Evolutionary conservation across 805 yeast species (phyloP).

Genomic region (Suhomyces sp.): DNA sequence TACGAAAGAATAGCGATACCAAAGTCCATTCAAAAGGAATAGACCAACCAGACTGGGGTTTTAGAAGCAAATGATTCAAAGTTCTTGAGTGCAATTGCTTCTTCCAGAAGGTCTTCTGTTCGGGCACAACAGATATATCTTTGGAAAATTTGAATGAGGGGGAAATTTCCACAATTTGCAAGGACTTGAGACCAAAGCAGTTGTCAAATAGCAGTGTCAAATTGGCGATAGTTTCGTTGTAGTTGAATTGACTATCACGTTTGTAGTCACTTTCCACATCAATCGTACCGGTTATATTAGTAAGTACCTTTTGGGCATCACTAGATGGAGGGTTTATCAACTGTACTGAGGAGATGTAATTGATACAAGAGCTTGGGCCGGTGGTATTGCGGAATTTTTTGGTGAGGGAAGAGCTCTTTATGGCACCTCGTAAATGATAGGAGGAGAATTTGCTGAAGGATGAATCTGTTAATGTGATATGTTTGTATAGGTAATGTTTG

Average conservation of each 20-base stretch:
- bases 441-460: slow-evolving; percentile 35
- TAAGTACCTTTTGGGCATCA: slow-evolving; percentile 17
- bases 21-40: slow-evolving; percentile 48
- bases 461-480: slow-evolving; percentile 24
- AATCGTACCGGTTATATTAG: slow-evolving; percentile 38
- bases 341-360: slow-evolving; percentile 26
- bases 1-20: slow-evolving; percentile 44
- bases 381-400: slow-evolving; percentile 16
- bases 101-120: not conserved
- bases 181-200: slow-evolving; percentile 43
- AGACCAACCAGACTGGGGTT: slow-evolving; percentile 49
- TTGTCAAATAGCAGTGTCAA: slow-evolving; percentile 38
- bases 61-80: slow-evolving; percentile 32
- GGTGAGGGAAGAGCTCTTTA: slow-evolving; percentile 14
- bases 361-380: slow-evolving; percentile 30
- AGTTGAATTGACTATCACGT: slow-evolving; percentile 15
- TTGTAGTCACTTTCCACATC: slow-evolving; percentile 22
- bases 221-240: slow-evolving; percentile 22
- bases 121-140: not conserved
- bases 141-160: slow-evolving; percentile 44
- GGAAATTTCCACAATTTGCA: slow-evolving; percentile 45
- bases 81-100: slow-evolving; percentile 15
- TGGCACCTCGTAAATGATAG: slow-evolving; percentile 25
- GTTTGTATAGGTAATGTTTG: slow-evolving; percentile 35
- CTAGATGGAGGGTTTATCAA: slow-evolving; percentile 34